A percentile compares a stretch with the other conserved stretches of the same genome.
phyloP scores from a whole-genome alignment of 768 basidiomycete genomes.

The Pisolithus microcarpus region DNA sequence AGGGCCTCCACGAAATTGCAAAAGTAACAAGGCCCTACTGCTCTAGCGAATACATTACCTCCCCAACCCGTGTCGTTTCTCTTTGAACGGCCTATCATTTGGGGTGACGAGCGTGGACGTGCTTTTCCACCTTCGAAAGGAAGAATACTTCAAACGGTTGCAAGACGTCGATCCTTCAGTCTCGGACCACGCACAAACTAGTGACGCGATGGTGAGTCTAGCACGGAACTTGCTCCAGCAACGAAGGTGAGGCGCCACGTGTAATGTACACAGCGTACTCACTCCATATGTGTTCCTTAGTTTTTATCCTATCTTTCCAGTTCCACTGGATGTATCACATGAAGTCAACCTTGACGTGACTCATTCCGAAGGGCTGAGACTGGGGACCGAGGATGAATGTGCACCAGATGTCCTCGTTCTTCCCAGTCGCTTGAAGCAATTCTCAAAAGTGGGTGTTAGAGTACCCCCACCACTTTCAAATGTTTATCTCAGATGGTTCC shows the following conservation, averaged over 20 bases:
- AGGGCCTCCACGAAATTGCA: background rate
- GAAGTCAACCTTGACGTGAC: conserved; percentile 90
- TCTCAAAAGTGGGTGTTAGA: conserved; percentile 60
- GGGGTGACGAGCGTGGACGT: conserved; percentile 80
- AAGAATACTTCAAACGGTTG: conserved; percentile 67
- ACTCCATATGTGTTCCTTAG: conserved; percentile 31
- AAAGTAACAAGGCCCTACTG: background rate
- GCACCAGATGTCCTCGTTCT: conserved; percentile 82
- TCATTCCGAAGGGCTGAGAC: conserved; percentile 50
- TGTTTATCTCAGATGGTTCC: background rate
- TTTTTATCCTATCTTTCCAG: conserved; percentile 94
- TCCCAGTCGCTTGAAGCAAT: conserved; percentile 85
- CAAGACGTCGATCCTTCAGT: conserved; percentile 50
- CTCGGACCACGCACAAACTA: conserved; percentile 37
- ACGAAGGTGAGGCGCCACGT: conserved; percentile 50
- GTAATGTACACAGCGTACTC: background rate
- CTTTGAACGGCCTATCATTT: conserved; percentile 78
- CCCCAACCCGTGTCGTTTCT: conserved; percentile 83
- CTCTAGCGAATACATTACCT: conserved; percentile 66
- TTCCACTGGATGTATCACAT: conserved; percentile 60
- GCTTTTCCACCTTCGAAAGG: conserved; percentile 81
- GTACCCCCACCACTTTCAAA: background rate
- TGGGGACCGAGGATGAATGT: conserved; percentile 32
- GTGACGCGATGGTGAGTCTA: conserved; percentile 73
- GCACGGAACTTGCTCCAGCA: conserved; percentile 82